These are phyloP conservation scores for Kalanchoe fedtschenkoi DNA, from an alignment of 164 flowering plant genomes.

Conservation along the genomic window DNA sequence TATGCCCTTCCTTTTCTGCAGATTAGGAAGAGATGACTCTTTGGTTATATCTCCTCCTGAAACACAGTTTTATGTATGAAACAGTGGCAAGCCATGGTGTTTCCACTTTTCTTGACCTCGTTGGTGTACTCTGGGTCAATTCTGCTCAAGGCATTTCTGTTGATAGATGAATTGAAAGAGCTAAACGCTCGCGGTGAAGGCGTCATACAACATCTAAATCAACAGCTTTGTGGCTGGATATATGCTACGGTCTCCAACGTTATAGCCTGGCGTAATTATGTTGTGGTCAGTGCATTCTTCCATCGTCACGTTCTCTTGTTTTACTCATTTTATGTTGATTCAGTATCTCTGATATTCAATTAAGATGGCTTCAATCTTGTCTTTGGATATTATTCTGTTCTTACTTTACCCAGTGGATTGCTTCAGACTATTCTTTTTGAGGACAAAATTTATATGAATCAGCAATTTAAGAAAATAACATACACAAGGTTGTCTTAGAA, in stretches of 20 bases:
- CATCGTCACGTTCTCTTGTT: not conserved
- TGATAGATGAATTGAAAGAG: conserved; percentile 36
- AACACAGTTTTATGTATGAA: conserved; percentile 53
- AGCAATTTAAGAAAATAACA: too few relatives aligned
- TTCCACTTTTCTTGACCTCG: conserved; percentile 70
- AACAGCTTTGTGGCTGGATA: conserved; percentile 13
- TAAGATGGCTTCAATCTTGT: not conserved
- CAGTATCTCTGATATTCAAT: not conserved
- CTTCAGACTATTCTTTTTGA: too few relatives aligned
- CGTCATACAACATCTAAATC: conserved; percentile 9
- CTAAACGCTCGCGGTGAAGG: conserved; percentile 14
- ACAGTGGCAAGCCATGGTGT: conserved; percentile 86
- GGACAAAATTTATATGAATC: too few relatives aligned
- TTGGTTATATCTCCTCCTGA: conserved; percentile 33
- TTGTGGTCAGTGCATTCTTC: conserved; percentile 55
- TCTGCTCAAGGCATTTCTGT: conserved; percentile 25
- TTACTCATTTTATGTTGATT: not conserved
- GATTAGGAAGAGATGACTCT: conserved; percentile 30
- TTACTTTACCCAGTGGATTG: not conserved
- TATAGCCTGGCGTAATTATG: conserved; percentile 66
- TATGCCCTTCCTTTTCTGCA: conserved; percentile 27
- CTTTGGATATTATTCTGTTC: not conserved
- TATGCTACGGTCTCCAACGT: conserved; percentile 36
- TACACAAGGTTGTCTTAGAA: too few relatives aligned
- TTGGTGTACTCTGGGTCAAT: conserved; percentile 73